Evolutionary conservation across 192 early-diverging fungal genomes (phyloP).

Genomic region (Backusella tarrabulga): DNA sequence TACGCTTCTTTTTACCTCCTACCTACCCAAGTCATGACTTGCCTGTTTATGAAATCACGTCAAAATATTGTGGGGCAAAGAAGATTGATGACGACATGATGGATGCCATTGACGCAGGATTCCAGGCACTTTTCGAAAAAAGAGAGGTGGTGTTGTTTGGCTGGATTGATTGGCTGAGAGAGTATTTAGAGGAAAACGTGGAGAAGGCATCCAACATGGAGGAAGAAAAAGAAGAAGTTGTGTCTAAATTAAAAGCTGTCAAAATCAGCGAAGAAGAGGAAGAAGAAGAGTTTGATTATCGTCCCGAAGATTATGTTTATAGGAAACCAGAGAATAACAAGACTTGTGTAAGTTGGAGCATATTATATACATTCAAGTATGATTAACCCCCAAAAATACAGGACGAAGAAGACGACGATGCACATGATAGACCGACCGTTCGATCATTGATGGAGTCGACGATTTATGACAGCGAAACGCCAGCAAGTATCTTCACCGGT

Average conservation of each 20-base stretch:
- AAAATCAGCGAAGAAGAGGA: constrained; percentile 11
- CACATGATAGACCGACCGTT: constrained; percentile 18
- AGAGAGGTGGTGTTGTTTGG: constrained; percentile 66
- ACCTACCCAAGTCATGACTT: constrained; percentile 43
- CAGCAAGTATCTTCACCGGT: constrained; percentile 53
- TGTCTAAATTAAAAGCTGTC: not conserved
- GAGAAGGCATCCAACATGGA: not conserved
- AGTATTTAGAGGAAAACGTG: constrained; percentile 41
- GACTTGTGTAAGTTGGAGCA: not conserved
- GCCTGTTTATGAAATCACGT: constrained; percentile 52
- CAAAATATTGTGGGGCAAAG: constrained; percentile 50
- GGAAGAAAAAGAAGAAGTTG: not conserved
- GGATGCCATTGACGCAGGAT: constrained; percentile 43
- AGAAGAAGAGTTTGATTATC: constrained; percentile 15
- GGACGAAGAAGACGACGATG: not conserved
- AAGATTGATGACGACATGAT: constrained; percentile 43
- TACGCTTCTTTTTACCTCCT: constrained; percentile 43
- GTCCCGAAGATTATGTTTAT: not conserved
- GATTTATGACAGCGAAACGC: not conserved
- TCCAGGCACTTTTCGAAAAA: constrained; percentile 53
- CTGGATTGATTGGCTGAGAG: constrained; percentile 61
- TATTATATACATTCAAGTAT: not conserved
- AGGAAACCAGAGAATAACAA: not conserved
- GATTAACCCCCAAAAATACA: not conserved
- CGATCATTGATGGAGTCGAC: not conserved